Evolutionary conservation across 495 filamentous ascomycete species (phyloP).

Genomic region (Podospora sp.): DNA sequence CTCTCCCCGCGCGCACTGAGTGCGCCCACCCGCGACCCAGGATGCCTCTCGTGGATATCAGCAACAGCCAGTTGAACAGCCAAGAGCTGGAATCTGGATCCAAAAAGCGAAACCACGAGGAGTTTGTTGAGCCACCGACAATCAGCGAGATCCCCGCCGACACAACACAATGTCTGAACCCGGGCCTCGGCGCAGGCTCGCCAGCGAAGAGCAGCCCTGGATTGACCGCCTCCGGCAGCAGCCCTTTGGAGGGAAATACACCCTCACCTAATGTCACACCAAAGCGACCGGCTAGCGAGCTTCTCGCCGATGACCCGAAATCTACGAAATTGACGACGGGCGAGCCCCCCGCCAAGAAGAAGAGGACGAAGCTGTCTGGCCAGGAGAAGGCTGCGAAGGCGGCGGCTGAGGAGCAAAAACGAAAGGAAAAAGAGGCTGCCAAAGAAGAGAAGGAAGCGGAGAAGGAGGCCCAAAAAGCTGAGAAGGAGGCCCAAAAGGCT

Average conservation of each 20-base stretch:
- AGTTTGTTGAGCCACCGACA: conserved; percentile 27
- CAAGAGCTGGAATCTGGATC: conserved; percentile 35
- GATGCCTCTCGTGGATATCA: conserved; percentile 46
- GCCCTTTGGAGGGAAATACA: conserved; percentile 27
- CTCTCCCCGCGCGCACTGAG: background rate
- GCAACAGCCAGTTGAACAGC: conserved; percentile 42
- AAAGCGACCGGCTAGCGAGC: conserved; percentile 4
- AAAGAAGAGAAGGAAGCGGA: conserved; percentile 59
- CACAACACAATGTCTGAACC: background rate
- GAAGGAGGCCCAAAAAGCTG: conserved; percentile 49
- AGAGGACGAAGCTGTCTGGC: conserved; percentile 56
- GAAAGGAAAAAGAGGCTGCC: no score
- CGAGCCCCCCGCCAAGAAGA: conserved; percentile 47
- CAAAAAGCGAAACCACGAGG: conserved; percentile 42
- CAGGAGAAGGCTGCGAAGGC: conserved; percentile 53
- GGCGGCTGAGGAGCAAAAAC: conserved; percentile 46
- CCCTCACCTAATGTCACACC: conserved; percentile 9
- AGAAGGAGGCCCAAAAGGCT: conserved; percentile 47
- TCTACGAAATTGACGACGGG: conserved; percentile 12
- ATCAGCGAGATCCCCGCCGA: conserved; percentile 7
- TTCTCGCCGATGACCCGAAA: background rate
- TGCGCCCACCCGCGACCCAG: background rate
- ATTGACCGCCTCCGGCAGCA: conserved; percentile 40
- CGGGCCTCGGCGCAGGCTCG: conserved; percentile 19
- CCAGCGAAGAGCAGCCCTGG: conserved; percentile 35